Evolutionary conservation across 2,329 filamentous ascomycete genomes (phyloP).

Genomic region (Talaromyces sp.): DNA sequence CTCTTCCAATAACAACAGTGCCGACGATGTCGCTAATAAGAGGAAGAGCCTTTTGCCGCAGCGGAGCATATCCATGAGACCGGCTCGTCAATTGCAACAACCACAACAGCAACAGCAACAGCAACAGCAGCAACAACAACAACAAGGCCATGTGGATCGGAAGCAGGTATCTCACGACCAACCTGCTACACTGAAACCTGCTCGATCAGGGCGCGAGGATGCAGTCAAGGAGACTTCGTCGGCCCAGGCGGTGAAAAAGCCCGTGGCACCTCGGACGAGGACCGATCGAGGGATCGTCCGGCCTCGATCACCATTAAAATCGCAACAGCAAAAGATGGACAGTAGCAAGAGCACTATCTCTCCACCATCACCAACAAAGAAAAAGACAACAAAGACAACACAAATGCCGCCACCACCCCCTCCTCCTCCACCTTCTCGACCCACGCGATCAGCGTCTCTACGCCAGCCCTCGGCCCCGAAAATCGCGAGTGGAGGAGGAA

Average conservation of each 20-base stretch:
- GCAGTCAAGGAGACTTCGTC: not conserved
- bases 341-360: not conserved
- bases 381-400: conserved; percentile 19
- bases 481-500: conserved; percentile 12
- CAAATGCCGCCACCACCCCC: conserved; percentile 25
- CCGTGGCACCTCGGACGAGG: not conserved
- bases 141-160: not conserved
- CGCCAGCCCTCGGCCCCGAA: conserved; percentile 25
- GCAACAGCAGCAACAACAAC: conserved; percentile 9
- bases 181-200: not conserved
- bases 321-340: not conserved
- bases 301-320: conserved; percentile 5
- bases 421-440: conserved; percentile 15
- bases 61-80: conserved; percentile 17
- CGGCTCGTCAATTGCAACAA: conserved; percentile 13
- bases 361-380: conserved; percentile 8
- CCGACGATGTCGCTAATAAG: conserved; percentile 16
- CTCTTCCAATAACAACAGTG: not conserved
- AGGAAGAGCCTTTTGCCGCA: conserved; percentile 29
- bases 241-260: not conserved
- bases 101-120: conserved; percentile 13
- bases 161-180: not conserved
- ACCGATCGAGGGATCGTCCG: not conserved
- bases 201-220: not conserved
- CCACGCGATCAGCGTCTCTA: conserved; percentile 31